These are phyloP conservation scores for Heterobasidion parviporum DNA, from an alignment of 1,284 basidiomycete genomes.

Conservation along the genomic window DNA sequence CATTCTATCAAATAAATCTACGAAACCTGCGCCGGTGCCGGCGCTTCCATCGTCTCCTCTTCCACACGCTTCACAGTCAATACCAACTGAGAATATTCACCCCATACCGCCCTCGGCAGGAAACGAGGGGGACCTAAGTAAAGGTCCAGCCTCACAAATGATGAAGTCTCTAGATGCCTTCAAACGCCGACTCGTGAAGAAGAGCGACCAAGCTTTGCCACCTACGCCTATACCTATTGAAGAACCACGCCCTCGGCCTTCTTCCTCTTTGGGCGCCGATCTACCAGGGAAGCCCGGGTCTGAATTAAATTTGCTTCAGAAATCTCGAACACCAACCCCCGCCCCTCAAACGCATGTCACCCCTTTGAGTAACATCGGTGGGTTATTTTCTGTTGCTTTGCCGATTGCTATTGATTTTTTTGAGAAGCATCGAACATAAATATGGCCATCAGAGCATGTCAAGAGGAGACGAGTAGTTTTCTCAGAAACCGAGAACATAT, in stretches of 20 bases:
- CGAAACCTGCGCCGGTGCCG: neutral
- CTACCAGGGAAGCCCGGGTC: neutral
- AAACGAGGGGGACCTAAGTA: neutral
- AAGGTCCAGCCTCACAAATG: neutral
- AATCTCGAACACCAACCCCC: neutral
- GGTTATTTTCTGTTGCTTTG: constrained; percentile 8
- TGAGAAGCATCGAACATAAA: constrained; percentile 57
- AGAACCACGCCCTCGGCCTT: neutral
- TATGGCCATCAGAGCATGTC: constrained; percentile 73
- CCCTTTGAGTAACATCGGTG: constrained; percentile 55
- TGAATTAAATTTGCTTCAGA: neutral
- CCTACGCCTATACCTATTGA: neutral
- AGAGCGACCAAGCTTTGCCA: neutral
- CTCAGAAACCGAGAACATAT: constrained; percentile 60
- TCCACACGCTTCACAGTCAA: neutral
- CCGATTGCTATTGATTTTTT: neutral
- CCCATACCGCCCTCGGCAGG: neutral
- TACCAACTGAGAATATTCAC: neutral
- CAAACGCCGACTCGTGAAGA: neutral
- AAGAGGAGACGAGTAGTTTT: constrained; percentile 57
- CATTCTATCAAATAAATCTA: neutral
- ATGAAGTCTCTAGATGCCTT: neutral
- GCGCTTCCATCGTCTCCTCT: neutral
- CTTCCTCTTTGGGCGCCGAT: neutral
- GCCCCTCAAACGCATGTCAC: constrained; percentile 31